Evolutionary conservation across 2,329 filamentous ascomycete genomes (phyloP), one percentile per base, ranked within the genome.

Genomic region (Trichoderma semiorbis): DNA sequence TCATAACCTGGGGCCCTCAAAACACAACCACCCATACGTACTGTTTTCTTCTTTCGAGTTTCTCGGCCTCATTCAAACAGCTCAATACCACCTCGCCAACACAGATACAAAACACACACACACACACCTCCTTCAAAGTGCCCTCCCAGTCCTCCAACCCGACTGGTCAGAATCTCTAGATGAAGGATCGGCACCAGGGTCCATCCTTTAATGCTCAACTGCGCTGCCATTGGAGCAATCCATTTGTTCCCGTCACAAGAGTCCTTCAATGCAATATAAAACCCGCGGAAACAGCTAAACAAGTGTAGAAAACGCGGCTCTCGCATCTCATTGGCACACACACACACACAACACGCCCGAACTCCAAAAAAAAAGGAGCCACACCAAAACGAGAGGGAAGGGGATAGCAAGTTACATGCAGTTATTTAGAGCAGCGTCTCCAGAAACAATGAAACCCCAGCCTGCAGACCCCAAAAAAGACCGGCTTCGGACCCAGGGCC

Each of bases 141-240:
- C 21, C 47, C 47, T 53, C 47, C 47, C 47, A 53, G 47, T 43
- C 14, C 57, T 50, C 28, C 64, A 30, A 57, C 57, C 50, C 64
- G 64, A 67, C 64, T 67, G 64, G 64, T 21, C 24, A 32, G 30
- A 53, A 53, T 32, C 50, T 21, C 50, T 8, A 30, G 32, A 67
- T 67, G 39, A 69, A 62, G 66, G 66, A 62, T 69, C 66, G 57
- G 55, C 66, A 28, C 66, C 26, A 62, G 66, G 66, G 66, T 62
- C 66, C 34, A 24, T 61, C 66, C 55, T 16, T 39, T 47, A 30
- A 5, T 8, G 14, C n/a, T 28, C 11, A 55, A 55, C 5, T 28
- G 7, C 26, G 12, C 43, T 30, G 5, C 21, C 26, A 50, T 53
- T 53, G 62, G 62, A 53, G 12, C 28, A 50, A 36, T 61, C 57